These are phyloP conservation scores for Piromyces finnis DNA, from an alignment of 192 early-diverging fungal genomes.

Conservation along the genomic window DNA sequence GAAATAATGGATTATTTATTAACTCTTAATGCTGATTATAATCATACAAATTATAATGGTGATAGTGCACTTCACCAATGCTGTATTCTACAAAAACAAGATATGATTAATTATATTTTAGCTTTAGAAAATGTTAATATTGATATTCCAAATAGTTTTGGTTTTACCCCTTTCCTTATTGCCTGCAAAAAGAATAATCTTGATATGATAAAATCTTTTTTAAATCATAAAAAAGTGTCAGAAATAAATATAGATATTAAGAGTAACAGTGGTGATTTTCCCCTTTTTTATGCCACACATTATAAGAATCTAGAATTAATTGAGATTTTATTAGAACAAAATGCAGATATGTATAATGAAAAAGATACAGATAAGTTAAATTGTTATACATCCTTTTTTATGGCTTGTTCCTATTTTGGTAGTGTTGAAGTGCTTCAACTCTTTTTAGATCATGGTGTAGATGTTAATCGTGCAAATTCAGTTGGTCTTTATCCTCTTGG, in stretches of 20 bases:
- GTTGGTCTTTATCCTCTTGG: neutral
- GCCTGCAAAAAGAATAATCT: neutral
- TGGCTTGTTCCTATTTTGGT: neutral
- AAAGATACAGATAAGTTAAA: neutral
- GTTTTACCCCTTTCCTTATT: neutral
- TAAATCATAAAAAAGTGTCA: neutral
- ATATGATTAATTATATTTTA: neutral
- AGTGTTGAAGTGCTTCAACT: neutral
- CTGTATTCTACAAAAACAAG: neutral
- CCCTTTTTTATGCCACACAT: neutral
- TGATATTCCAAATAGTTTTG: neutral
- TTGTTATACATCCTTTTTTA: neutral
- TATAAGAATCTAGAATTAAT: neutral
- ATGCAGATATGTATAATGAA: neutral
- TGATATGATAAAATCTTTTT: neutral
- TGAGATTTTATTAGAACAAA: neutral
- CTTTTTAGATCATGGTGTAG: neutral
- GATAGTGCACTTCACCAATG: neutral
- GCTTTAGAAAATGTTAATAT: neutral
- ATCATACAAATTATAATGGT: neutral
- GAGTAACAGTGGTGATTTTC: neutral
- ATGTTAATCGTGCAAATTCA: neutral
- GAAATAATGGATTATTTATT: neutral
- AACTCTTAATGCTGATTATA: neutral
- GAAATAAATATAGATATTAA: neutral